A percentile compares a stretch with the other conserved stretches of the same genome.
Conservation (phyloP, 106 monocot species). For the Narthecium ossifragum region DNA sequence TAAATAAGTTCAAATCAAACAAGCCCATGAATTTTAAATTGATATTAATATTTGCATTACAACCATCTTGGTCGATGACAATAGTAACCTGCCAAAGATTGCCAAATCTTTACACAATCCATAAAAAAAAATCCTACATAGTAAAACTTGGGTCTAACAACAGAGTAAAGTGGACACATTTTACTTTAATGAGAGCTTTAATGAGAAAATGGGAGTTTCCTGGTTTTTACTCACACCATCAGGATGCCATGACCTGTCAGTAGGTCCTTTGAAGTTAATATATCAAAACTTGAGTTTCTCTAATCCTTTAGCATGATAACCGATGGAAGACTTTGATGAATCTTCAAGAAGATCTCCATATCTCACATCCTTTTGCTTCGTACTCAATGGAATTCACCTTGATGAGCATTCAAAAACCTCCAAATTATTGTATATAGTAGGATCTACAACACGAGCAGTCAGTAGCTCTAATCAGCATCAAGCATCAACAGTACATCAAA, state of each 20-base stretch:
- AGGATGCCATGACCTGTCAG: conserved; percentile 93
- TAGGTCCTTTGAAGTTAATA: conserved; percentile 78
- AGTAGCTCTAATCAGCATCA: too few species aligned
- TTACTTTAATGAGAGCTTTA: too few species aligned
- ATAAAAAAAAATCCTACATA: neutral
- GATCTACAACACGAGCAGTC: too few species aligned
- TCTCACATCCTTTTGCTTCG: too few species aligned
- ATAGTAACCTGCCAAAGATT: conserved; percentile 61
- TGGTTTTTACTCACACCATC: conserved; percentile 47
- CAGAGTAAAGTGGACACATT: neutral
- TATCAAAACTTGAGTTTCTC: too few species aligned
- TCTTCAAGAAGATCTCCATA: too few species aligned
- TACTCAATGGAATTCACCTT: too few species aligned
- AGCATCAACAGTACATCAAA: too few species aligned
- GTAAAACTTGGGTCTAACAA: neutral
- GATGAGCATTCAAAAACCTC: too few species aligned
- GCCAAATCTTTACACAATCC: neutral
- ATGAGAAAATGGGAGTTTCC: neutral
- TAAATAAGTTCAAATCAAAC: conserved; percentile 6
- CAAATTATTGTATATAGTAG: too few species aligned
- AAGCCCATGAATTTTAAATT: conserved; percentile 94
- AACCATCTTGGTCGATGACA: conserved; percentile 70
- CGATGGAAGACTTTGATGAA: too few species aligned
- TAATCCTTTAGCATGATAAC: too few species aligned
- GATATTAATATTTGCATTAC: conserved; percentile 89